These are phyloP conservation scores for Hypoxylon lienhwacheense DNA, from an alignment of 495 filamentous ascomycete genomes.

Conservation along the genomic window DNA sequence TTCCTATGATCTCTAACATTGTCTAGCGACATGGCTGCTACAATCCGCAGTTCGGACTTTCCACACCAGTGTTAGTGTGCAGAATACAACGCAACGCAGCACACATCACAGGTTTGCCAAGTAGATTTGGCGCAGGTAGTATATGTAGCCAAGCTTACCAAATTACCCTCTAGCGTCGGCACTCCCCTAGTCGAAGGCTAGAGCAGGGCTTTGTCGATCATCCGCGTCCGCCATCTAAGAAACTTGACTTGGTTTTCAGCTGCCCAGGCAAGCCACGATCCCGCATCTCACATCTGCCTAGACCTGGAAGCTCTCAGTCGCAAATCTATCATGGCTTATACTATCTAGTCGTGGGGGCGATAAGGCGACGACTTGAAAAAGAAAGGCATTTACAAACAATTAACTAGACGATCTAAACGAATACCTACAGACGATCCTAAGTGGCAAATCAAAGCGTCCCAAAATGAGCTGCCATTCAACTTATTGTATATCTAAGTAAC, in stretches of 20 bases:
- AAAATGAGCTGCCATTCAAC: too few relatives aligned
- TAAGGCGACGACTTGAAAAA: too few relatives aligned
- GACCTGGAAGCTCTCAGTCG: conserved; percentile 13
- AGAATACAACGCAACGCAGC: not conserved
- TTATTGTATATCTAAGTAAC: conserved; percentile 22
- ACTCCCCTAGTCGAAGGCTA: conserved; percentile 16
- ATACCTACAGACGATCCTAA: too few relatives aligned
- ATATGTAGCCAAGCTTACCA: conserved; percentile 30
- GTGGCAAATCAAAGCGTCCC: too few relatives aligned
- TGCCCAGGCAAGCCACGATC: conserved; percentile 14
- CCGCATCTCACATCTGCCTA: conserved; percentile 12
- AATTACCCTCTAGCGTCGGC: conserved; percentile 19
- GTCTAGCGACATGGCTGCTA: not conserved
- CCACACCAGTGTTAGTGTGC: conserved; percentile 2
- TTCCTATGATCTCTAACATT: too few relatives aligned
- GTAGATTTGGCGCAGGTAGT: conserved; percentile 14
- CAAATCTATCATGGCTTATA: not conserved
- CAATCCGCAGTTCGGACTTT: conserved; percentile 17
- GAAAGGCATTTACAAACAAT: too few relatives aligned
- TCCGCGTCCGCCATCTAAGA: conserved; percentile 21
- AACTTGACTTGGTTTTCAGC: conserved; percentile 9
- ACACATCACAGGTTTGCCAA: conserved; percentile 17
- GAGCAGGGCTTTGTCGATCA: conserved; percentile 32
- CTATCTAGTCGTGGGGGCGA: not conserved
- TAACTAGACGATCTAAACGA: too few relatives aligned